Evolutionary conservation across 345 rosid species (phyloP), one percentile per base, ranked within the genome.

Genomic region (Eucalyptus pauciflora): DNA sequence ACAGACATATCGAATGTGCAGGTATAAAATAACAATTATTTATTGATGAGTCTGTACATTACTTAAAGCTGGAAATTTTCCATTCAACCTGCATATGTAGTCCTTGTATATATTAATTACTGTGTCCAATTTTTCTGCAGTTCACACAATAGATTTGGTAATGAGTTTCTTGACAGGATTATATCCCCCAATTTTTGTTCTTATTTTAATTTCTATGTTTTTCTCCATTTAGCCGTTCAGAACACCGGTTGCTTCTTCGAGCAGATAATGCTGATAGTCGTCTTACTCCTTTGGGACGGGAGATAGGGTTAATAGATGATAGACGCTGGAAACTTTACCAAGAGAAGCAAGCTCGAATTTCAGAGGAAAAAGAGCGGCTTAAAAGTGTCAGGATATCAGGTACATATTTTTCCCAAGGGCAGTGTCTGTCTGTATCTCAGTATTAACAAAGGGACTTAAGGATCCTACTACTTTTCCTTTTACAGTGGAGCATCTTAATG

Each of bases 191-290:
- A 20, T 76, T 37, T 20, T 51, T 86, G 11, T 86, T 13, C 48
- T 51, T 86, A 50, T 25, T 41, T 48, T 31, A 46, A 27, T 86
- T 45, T 37, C 43, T 46, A 22, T 87, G 24, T 48, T 58, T 85
- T n/a, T 79, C 81, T 88, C 87, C 50, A 69, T 87, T 86, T 92
- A 97, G 99, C 92, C 99, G 98, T 91, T 97, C 99, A 87, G 99
- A 97, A 91, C 96, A 97, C 89, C 93, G 99, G 79, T 93, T 97
- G 87, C 98, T 97, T 92, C 99, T 97, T 86, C 95, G 99, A 87
- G 96, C 94, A 86, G 99, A 97, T 92, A 97, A 97, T 92, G 98
- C 99, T 11, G 99, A 97, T 93, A 96, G 99, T 89, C 98, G 99
- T 89, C 99, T 97, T 89, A 97, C 99, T 31, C 99, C 99, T 90